A percentile compares a stretch with the other conserved stretches of the same genome.
These are phyloP conservation scores for Lentinus brumalis DNA, from an alignment of 768 basidiomycete species.

Conservation along the genomic window DNA sequence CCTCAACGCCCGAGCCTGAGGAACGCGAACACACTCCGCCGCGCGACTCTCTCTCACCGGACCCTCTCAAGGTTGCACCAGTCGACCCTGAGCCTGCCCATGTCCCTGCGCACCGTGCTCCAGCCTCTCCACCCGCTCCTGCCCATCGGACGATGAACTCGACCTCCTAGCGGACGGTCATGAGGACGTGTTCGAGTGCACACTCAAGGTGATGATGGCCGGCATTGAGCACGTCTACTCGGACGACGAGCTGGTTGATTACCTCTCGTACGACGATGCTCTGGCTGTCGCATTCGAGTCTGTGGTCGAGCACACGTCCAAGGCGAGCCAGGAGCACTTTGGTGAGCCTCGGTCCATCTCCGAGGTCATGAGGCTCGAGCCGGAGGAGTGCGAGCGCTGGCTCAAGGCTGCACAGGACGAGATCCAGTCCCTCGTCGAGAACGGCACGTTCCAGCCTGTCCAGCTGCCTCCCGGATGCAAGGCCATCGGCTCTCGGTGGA, in stretches of 20 bases:
- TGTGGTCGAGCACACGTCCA: constrained; percentile 4
- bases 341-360: constrained; percentile 7
- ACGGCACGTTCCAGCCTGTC: too few relatives aligned
- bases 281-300: constrained; percentile 13
- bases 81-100: too few relatives aligned
- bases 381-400: constrained; percentile 17
- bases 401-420: constrained; percentile 20
- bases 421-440: constrained; percentile 22
- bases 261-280: constrained; percentile 7
- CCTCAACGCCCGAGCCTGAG: too few relatives aligned
- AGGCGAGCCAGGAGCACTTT: constrained; percentile 8
- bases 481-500: too few relatives aligned
- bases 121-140: too few relatives aligned
- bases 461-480: too few relatives aligned
- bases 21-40: too few relatives aligned
- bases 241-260: not conserved
- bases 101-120: too few relatives aligned
- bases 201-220: constrained; percentile 1
- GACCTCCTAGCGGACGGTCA: constrained; percentile 4
- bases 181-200: not conserved
- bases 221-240: constrained; percentile 7
- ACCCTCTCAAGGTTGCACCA: too few relatives aligned
- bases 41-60: too few relatives aligned
- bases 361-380: constrained; percentile 5
- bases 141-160: too few relatives aligned